Base-by-base conservation (phyloP, 2,329 filamentous ascomycete genomes). In the Trichoderma cornu-damae region DNA sequence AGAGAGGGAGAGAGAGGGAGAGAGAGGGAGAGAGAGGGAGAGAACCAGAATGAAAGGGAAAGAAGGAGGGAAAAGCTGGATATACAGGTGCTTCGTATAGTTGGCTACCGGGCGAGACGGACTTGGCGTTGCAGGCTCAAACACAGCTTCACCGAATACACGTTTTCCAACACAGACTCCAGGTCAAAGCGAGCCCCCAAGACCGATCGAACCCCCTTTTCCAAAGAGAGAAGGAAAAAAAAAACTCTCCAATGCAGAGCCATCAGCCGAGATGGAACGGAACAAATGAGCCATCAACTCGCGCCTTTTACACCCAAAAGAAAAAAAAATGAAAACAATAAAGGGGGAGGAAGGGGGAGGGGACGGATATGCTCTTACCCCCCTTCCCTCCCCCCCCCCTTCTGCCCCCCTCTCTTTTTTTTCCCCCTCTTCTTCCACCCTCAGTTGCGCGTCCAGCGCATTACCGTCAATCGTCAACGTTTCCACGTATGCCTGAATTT, bases 21-120 rank as follows among this genome's bases (percentile, higher is more conserved):
- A 43, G 16, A 37, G 26, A 35, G 1, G 12, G 11, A 20, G 38
- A 14, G 16, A 28, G 14, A 32, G 24, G 22, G 18, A 40, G 30
- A n/a, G 6, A 46, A 35, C 20, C 12, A 46, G 14, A n/a, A n/a
- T n/a, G 11, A 16, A 28, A 54, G 22, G 4, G 32, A 5, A 43
- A 18, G 14, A 3, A 34, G 43, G 43, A 30, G n/a, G 28, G 14
- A 54, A 54, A 20, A 16, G 42, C 35, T 53, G 49, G 42, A 53
- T 53, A 58, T 58, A 58, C 49, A 58, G 56, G 48, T 53, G 49
- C 42, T 52, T 58, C 56, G 56, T 53, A 58, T 58, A 47, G 49
- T 58, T 53, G 44, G 56, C 56, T 58, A 58, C 49, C 34, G 26
- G 51, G 51, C 40, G 42, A 58, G 44, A 48, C 44, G 35, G 40